Evolutionary conservation across 176 grass and related monocot species (phyloP).

Genomic region (Eragrostis curvula): DNA sequence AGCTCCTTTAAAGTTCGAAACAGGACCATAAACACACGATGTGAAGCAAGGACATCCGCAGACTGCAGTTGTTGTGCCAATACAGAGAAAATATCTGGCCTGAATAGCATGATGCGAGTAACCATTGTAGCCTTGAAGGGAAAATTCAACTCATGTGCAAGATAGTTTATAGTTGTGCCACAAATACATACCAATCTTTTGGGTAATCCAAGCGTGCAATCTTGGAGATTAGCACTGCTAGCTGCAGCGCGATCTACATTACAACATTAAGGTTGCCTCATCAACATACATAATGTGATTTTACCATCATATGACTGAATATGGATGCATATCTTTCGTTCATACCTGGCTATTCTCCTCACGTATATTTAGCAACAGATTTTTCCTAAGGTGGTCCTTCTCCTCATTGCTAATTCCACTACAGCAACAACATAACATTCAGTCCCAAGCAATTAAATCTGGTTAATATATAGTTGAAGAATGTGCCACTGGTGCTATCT

Average conservation of each 20-base stretch:
- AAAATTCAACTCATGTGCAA: constrained; percentile 15
- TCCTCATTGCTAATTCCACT: constrained; percentile 98
- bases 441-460: not conserved
- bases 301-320: not conserved
- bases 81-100: constrained; percentile 84
- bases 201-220: constrained; percentile 97
- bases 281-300: constrained; percentile 6
- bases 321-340: constrained; percentile 2
- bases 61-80: constrained; percentile 87
- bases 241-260: constrained; percentile 82
- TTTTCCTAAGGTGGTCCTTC: constrained; percentile 90
- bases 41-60: constrained; percentile 88
- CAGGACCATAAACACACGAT: constrained; percentile 86
- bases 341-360: constrained; percentile 93
- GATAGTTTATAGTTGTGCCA: constrained; percentile 10
- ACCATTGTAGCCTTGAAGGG: constrained; percentile 16
- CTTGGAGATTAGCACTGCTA: constrained; percentile 97
- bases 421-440: constrained; percentile 21
- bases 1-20: constrained; percentile 98
- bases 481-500: not conserved
- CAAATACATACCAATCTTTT: constrained; percentile 81
- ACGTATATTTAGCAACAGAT: constrained; percentile 82
- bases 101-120: constrained; percentile 52
- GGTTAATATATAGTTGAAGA: not conserved
- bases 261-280: constrained; percentile 20